These are phyloP conservation scores for Erysimum cheiranthoides DNA, from an alignment of 345 rosid genomes.

Conservation along the genomic window DNA sequence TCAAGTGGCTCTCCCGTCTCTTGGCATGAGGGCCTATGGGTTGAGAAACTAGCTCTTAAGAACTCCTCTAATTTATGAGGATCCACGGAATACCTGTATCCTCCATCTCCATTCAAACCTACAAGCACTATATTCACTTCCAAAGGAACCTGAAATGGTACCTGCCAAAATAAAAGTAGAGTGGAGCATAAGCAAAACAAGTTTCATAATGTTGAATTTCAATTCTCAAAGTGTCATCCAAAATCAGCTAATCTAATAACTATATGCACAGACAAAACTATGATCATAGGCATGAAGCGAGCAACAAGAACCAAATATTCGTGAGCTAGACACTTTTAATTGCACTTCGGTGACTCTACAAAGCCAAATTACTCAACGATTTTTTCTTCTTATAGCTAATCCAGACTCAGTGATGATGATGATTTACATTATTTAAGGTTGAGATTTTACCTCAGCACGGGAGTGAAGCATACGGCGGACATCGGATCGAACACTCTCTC, in stretches of 20 bases:
- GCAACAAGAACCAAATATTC: neutral
- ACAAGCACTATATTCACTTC: conserved; percentile 91
- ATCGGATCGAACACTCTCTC: conserved; percentile 84
- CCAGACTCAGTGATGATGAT: conserved; percentile 28
- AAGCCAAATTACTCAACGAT: conserved; percentile 1
- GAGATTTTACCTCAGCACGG: conserved; percentile 83
- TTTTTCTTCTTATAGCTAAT: conserved; percentile 30
- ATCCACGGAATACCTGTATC: conserved; percentile 74
- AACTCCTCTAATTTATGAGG: conserved; percentile 83
- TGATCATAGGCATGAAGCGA: conserved; percentile 24
- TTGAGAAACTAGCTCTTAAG: conserved; percentile 71
- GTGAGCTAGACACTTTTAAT: neutral
- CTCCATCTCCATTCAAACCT: conserved; percentile 91
- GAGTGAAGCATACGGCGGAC: conserved; percentile 95
- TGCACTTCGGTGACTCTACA: conserved; percentile 1
- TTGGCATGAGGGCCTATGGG: conserved; percentile 83
- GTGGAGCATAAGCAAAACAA: neutral
- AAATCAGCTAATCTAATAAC: conserved; percentile 17
- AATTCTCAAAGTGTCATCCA: neutral
- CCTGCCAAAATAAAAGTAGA: conserved; percentile 54
- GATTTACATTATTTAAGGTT: neutral
- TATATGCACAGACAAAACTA: conserved; percentile 13
- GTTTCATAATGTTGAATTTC: conserved; percentile 9
- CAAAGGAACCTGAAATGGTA: conserved; percentile 95
- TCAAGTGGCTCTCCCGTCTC: conserved; percentile 94